Percentiles rank a stretch among this genome's conserved stretches.
phyloP scores from a whole-genome alignment of 768 basidiomycete species.

The Cantharellus anzutake region DNA sequence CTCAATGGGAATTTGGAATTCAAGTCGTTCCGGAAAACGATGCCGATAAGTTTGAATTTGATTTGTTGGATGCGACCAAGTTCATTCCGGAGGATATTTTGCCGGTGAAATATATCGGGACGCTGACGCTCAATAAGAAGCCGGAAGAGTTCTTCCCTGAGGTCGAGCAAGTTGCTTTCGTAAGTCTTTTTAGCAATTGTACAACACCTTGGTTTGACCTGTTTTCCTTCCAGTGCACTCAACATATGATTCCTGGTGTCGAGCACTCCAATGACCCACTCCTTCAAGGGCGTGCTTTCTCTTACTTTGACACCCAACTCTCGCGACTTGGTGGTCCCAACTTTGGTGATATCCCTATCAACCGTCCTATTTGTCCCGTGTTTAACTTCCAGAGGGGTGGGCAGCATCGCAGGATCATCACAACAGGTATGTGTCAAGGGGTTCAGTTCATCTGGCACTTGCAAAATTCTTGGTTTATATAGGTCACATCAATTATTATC shows the following conservation, averaged over 20 bases:
- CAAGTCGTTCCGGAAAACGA: conserved; percentile 49
- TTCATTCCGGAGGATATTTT: conserved; percentile 69
- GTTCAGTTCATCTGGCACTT: neutral
- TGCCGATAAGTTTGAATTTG: conserved; percentile 73
- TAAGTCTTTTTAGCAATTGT: neutral
- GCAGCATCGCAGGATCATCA: conserved; percentile 33
- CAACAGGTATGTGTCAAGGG: conserved; percentile 23
- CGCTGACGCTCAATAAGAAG: conserved; percentile 13
- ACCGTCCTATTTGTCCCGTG: conserved; percentile 59
- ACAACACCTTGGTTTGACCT: neutral
- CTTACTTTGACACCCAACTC: conserved; percentile 74
- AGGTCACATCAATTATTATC: conserved; percentile 71
- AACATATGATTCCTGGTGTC: conserved; percentile 28
- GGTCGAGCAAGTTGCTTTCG: conserved; percentile 73
- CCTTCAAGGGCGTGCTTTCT: conserved; percentile 72
- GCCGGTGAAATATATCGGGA: conserved; percentile 59
- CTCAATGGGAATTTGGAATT: conserved; percentile 66
- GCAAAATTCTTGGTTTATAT: too few species aligned
- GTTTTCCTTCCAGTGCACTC: conserved; percentile 29
- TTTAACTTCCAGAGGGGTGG: conserved; percentile 53
- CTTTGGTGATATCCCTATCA: conserved; percentile 53
- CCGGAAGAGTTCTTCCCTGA: conserved; percentile 60
- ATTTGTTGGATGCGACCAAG: conserved; percentile 76
- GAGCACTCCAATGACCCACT: conserved; percentile 41
- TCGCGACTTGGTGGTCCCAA: conserved; percentile 56